Evolutionary conservation across 164 flowering plant genomes (phyloP), one percentile per base, ranked within the genome.

Genomic region (Magnolia sinica): DNA sequence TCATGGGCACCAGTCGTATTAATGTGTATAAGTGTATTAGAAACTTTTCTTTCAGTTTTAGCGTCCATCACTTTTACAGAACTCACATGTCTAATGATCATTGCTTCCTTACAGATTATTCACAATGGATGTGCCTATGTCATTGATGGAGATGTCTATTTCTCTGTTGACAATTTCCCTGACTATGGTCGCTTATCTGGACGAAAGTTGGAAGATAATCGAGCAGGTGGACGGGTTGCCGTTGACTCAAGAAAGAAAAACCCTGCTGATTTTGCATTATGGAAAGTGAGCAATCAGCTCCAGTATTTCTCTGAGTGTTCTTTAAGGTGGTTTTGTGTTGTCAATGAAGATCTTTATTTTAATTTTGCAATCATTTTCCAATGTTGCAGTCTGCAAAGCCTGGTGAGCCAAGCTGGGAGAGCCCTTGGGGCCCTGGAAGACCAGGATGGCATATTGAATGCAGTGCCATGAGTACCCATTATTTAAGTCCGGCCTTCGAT

Each of bases 361-460:
- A 73, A 65, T 50, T 64, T 29, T 14, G 22, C 71, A 64, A 31
- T 14, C 31, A 64, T 68, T 37, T 68, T 45, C 55, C 22, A 23
- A 50, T 8, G 14, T 67, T 80, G 78, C 83, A 94, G 99, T 89
- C 98, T 80, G 98, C 96, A 68, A 94, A 96, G 82, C 90, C 91
- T 58, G 99, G 87, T 64, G 99, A 96, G 80, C 92, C 91, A 74
- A 85, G 88, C 74, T 96, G 98, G 99, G 94, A 91, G 24, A 92
- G 99, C 83, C 95, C 93, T 0, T 96, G 98, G 99, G 99, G 99
- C 24, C 89, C 85, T 71, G 99, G 99, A 80, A 92, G 99, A 78
- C 98, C 99, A 24, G 98, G 98, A 49, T 94, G 99, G 99, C 98
- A 96, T 80, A 94, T 96, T 50, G 99, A 96, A 77, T 96, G 99